phyloP scores from a whole-genome alignment of 2,329 filamentous ascomycete genomes.

The Ophiostoma tasmaniense region DNA sequence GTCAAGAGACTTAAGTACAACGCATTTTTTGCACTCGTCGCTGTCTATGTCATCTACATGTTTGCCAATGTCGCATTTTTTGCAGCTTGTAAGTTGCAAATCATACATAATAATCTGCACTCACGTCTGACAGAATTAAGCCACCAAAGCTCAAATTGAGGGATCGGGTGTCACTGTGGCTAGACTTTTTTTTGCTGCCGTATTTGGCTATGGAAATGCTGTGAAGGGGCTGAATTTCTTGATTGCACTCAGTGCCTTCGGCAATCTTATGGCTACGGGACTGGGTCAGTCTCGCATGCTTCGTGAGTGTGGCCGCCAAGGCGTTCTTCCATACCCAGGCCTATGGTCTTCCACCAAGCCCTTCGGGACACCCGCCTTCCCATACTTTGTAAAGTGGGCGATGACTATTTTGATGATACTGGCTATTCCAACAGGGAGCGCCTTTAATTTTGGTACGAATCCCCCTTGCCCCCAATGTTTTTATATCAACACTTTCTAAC shows the following conservation, averaged over 20 bases:
- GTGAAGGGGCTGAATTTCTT: conserved; percentile 48
- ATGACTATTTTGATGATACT: conserved; percentile 53
- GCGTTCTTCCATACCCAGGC: conserved; percentile 47
- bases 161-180: conserved; percentile 45
- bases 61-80: conserved; percentile 54
- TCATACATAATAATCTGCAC: not conserved
- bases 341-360: conserved; percentile 56
- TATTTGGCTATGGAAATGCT: conserved; percentile 43
- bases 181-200: conserved; percentile 48
- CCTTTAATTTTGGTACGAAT: conserved; percentile 49
- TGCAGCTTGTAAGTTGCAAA: conserved; percentile 29
- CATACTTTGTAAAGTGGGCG: conserved; percentile 48
- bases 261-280: conserved; percentile 47
- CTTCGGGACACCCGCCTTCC: conserved; percentile 54
- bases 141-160: conserved; percentile 44
- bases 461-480: no score
- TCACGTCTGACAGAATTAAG: conserved; percentile 18
- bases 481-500: not conserved
- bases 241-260: conserved; percentile 49
- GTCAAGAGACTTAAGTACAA: conserved; percentile 45
- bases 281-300: conserved; percentile 49
- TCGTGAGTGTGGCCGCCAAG: conserved; percentile 54
- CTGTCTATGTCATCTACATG: conserved; percentile 47
- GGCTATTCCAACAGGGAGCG: conserved; percentile 52
- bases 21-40: conserved; percentile 39